A percentile compares a stretch with the other conserved stretches of the same genome.
Conservation (phyloP, 129 eudicot genomes). For the Helianthus annuus region DNA sequence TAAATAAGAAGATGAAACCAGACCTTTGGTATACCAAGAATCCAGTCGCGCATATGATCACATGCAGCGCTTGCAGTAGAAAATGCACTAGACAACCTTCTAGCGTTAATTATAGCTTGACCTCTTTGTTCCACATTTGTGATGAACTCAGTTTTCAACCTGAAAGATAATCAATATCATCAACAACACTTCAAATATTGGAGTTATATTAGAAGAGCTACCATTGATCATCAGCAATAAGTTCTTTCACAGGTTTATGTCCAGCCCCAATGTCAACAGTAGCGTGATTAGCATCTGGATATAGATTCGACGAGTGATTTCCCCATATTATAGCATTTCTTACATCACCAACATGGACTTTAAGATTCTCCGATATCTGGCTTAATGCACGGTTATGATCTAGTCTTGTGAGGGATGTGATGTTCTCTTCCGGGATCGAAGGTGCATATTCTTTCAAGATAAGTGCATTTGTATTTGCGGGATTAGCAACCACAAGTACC, state of each 20-base stretch:
- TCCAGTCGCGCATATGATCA: constrained; percentile 98
- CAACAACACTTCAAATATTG: neutral
- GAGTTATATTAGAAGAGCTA: constrained; percentile 15
- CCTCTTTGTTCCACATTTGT: constrained; percentile 84
- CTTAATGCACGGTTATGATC: constrained; percentile 93
- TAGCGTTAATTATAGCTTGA: constrained; percentile 73
- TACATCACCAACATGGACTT: constrained; percentile 72
- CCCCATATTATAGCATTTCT: constrained; percentile 97
- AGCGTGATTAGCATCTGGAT: constrained; percentile 91
- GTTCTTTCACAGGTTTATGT: constrained; percentile 67
- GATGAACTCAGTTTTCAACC: constrained; percentile 78
- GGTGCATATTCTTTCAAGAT: constrained; percentile 94
- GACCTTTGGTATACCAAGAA: constrained; percentile 97
- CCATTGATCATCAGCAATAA: constrained; percentile 77
- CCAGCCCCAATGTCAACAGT: constrained; percentile 62
- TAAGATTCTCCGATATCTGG: constrained; percentile 69
- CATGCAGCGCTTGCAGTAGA: constrained; percentile 93
- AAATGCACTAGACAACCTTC: constrained; percentile 82
- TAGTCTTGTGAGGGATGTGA: constrained; percentile 79
- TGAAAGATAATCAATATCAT: constrained; percentile 26
- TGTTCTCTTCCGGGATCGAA: constrained; percentile 83
- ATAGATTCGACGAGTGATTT: constrained; percentile 73
- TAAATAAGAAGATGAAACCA: neutral
- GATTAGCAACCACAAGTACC: constrained; percentile 96
- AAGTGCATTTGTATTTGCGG: constrained; percentile 93